A percentile compares a stretch with the other conserved stretches of the same genome.
phyloP scores from a whole-genome alignment of 2,329 filamentous ascomycete genomes.

The Fusarium pininemorale region DNA sequence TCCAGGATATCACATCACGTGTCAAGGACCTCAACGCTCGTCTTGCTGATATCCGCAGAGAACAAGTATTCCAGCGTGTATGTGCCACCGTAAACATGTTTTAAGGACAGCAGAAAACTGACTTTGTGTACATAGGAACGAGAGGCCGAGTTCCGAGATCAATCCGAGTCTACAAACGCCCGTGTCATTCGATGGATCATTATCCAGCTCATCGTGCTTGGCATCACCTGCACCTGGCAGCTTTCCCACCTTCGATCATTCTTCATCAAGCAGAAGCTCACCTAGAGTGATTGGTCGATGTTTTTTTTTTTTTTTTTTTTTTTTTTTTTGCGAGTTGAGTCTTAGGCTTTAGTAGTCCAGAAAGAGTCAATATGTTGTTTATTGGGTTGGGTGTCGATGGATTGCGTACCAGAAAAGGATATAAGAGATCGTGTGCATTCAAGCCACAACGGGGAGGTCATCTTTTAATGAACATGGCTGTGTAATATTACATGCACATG shows the following conservation, averaged over 20 bases:
- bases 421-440: conserved; percentile 16
- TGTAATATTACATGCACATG: conserved; percentile 39
- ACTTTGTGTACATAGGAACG: conserved; percentile 72
- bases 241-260: conserved; percentile 93
- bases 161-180: conserved; percentile 91
- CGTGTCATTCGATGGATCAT: conserved; percentile 94
- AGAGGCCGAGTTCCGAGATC: conserved; percentile 97
- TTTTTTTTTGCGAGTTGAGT: conserved; percentile 4
- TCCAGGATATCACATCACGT: conserved; percentile 87
- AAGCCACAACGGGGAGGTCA: conserved; percentile 7
- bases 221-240: conserved; percentile 94
- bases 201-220: conserved; percentile 86
- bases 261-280: conserved; percentile 99
- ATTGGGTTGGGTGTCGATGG: conserved; percentile 18
- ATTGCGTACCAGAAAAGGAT: conserved; percentile 8
- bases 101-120: not conserved
- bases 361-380: not conserved
- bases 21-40: conserved; percentile 89
- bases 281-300: conserved; percentile 60
- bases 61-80: conserved; percentile 97
- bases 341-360: conserved; percentile 2
- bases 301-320: not conserved
- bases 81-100: conserved; percentile 39
- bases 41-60: conserved; percentile 86
- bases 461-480: conserved; percentile 6